Percentiles rank a stretch among this genome's conserved stretches.
Conservation (phyloP, 768 basidiomycete genomes). For the Rhizopogon vulgaris region DNA sequence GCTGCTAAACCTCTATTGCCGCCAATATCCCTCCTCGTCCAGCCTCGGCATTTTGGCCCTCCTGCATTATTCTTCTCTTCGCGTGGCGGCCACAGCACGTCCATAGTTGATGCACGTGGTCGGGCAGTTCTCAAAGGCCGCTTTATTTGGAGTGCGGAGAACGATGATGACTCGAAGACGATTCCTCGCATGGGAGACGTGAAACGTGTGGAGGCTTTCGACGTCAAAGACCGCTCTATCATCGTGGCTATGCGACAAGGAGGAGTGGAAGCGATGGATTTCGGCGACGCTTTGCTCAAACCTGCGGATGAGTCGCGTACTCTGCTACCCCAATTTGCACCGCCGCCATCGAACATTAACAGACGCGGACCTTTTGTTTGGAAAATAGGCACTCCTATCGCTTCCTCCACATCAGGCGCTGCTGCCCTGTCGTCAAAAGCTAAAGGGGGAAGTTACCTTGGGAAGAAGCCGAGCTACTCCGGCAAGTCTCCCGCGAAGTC, state of each 20-base stretch:
- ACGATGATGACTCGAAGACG: slow-evolving; percentile 34
- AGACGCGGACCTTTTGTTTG: slow-evolving; percentile 74
- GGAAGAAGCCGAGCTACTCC: slow-evolving; percentile 45
- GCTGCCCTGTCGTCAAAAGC: slow-evolving; percentile 35
- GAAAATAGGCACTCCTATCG: slow-evolving; percentile 72
- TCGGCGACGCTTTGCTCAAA: slow-evolving; percentile 70
- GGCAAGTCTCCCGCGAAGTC: slow-evolving; percentile 43
- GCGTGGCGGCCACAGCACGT: slow-evolving; percentile 84
- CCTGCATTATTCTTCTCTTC: slow-evolving; percentile 84
- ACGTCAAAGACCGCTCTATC: slow-evolving; percentile 67
- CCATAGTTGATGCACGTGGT: slow-evolving; percentile 83
- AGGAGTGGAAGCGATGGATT: slow-evolving; percentile 75
- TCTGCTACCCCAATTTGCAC: slow-evolving; percentile 62
- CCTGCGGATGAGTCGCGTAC: slow-evolving; percentile 79
- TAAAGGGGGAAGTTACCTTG: slow-evolving; percentile 32
- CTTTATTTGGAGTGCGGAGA: slow-evolving; percentile 74
- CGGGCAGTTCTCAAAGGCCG: slow-evolving; percentile 77
- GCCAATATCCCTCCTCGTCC: slow-evolving; percentile 72
- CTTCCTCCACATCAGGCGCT: slow-evolving; percentile 32
- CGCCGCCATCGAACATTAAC: slow-evolving; percentile 55
- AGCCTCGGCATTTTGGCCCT: slow-evolving; percentile 80
- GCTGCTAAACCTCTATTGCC: slow-evolving; percentile 50
- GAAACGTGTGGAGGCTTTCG: slow-evolving; percentile 78
- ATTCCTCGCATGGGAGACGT: slow-evolving; percentile 65
- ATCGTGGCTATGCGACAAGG: slow-evolving; percentile 84